Evolutionary conservation across 1,139 yeast species (phyloP).

Genomic region (Trichomonascaceae sp.): DNA sequence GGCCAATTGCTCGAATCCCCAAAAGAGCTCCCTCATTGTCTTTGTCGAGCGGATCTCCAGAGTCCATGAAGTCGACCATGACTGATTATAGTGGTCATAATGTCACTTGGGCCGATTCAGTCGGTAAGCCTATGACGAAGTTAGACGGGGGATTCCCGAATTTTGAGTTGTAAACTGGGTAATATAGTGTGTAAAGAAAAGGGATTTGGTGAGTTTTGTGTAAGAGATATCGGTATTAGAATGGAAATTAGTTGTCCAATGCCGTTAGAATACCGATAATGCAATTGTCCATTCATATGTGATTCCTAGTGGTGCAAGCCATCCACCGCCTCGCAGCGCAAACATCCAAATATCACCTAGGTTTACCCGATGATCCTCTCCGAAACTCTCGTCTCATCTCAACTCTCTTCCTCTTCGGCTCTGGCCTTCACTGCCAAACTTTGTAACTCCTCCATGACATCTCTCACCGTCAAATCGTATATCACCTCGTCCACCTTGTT

Average conservation of each 20-base stretch:
- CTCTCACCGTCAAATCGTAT: constrained; percentile 29
- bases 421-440: not conserved
- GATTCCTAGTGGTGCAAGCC: too few relatives aligned
- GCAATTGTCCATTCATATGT: too few relatives aligned
- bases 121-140: not conserved
- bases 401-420: not conserved
- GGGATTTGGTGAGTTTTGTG: not conserved
- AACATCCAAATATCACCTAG: too few relatives aligned
- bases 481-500: constrained; percentile 33
- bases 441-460: not conserved
- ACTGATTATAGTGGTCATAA: not conserved
- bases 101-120: not conserved
- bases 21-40: not conserved
- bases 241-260: too few relatives aligned
- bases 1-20: not conserved
- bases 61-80: not conserved
- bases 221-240: not conserved
- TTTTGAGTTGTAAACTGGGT: not conserved
- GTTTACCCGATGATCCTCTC: too few relatives aligned
- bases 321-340: too few relatives aligned
- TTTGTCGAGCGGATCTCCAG: not conserved
- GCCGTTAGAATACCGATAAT: not conserved
- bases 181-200: not conserved
- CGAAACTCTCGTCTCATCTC: too few relatives aligned
- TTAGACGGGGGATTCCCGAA: not conserved